These are phyloP conservation scores for Trichoderma guizhouense DNA, from an alignment of 2,329 filamentous ascomycete genomes.

Conservation along the genomic window DNA sequence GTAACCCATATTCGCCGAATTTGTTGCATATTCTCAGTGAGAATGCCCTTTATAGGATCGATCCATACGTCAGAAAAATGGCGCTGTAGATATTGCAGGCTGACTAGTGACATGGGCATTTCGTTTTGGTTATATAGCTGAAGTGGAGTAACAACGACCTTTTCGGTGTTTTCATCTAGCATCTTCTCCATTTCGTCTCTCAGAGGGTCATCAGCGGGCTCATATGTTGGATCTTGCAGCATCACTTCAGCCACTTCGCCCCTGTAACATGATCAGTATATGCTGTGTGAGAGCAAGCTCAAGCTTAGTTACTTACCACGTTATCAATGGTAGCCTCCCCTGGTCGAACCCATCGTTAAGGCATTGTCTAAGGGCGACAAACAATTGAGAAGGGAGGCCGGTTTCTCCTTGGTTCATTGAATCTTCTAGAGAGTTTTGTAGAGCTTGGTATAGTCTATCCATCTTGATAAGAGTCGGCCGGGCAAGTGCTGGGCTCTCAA, in stretches of 20 bases:
- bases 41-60: constrained; percentile 23
- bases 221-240: constrained; percentile 1
- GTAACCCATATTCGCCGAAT: constrained; percentile 29
- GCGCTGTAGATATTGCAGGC: constrained; percentile 28
- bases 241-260: constrained; percentile 25
- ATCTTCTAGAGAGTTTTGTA: constrained; percentile 23
- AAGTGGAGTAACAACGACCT: constrained; percentile 31
- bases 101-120: constrained; percentile 25
- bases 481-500: background rate
- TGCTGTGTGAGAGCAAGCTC: background rate
- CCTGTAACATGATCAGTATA: constrained; percentile 21
- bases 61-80: constrained; percentile 34
- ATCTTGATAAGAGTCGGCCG: constrained; percentile 27
- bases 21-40: constrained; percentile 27
- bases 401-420: constrained; percentile 20
- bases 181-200: constrained; percentile 31
- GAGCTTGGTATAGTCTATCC: constrained; percentile 22
- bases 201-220: constrained; percentile 23
- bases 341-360: constrained; percentile 27
- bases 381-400: constrained; percentile 28
- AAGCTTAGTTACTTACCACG: constrained; percentile 30
- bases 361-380: constrained; percentile 27
- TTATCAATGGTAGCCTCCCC: constrained; percentile 30
- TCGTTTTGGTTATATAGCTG: constrained; percentile 26
- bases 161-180: constrained; percentile 27